Evolutionary conservation across 2,329 filamentous ascomycete genomes (phyloP).

Genomic region (Phialophora verrucosa): DNA sequence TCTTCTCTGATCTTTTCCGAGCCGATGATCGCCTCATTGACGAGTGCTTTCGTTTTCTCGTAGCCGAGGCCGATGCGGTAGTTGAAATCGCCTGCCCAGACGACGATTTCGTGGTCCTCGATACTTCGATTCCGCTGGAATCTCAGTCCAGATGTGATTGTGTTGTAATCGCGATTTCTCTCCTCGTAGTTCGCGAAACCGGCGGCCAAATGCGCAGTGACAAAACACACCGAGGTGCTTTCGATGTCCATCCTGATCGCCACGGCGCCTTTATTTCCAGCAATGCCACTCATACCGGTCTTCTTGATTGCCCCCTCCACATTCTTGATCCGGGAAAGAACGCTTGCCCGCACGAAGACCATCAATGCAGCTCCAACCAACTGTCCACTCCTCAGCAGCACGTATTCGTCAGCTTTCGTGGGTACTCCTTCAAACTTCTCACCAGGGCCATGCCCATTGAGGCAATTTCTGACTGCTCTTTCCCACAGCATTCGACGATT

Average conservation of each 20-base stretch:
- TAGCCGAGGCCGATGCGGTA: conserved; percentile 88
- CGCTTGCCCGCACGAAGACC: conserved; percentile 83
- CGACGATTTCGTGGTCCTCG: conserved; percentile 86
- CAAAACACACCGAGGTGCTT: conserved; percentile 89
- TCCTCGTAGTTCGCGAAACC: conserved; percentile 98
- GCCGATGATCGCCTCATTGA: conserved; percentile 74
- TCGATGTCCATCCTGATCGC: conserved; percentile 95
- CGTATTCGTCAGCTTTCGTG: conserved; percentile 76
- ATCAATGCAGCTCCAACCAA: conserved; percentile 92
- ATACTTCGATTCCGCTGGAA: conserved; percentile 92
- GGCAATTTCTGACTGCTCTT: conserved; percentile 72
- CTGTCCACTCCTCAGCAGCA: conserved; percentile 87
- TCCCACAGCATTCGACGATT: conserved; percentile 87
- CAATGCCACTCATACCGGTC: conserved; percentile 92
- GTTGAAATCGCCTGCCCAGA: conserved; percentile 98
- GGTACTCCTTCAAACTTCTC: conserved; percentile 46
- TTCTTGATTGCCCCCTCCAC: conserved; percentile 94
- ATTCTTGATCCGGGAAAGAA: conserved; percentile 84
- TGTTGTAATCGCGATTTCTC: conserved; percentile 88
- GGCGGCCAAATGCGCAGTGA: conserved; percentile 94
- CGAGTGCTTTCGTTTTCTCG: conserved; percentile 75
- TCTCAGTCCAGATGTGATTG: conserved; percentile 81
- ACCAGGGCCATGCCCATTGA: conserved; percentile 71
- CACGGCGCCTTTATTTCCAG: conserved; percentile 96
- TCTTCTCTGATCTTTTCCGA: conserved; percentile 79